Conservation (phyloP, 2,329 filamentous ascomycete species). For the Phialophora expanda region DNA sequence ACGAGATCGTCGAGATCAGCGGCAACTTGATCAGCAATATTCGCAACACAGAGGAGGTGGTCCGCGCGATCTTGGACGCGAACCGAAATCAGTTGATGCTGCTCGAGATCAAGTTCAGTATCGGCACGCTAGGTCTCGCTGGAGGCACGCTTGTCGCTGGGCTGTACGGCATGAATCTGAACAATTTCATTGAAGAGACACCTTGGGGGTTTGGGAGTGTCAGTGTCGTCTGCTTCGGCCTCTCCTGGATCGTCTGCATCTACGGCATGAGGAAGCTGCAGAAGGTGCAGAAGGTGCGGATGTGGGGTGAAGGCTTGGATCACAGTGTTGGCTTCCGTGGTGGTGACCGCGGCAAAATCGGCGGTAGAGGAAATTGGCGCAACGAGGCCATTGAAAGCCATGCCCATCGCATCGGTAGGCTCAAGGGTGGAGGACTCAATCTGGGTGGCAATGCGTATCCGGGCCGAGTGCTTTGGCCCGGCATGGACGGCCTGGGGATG, state of each 20-base stretch:
- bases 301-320: conserved; percentile 69
- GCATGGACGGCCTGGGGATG: conserved; percentile 40
- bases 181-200: conserved; percentile 97
- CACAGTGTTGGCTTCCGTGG: conserved; percentile 32
- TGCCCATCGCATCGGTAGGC: conserved; percentile 45
- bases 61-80: conserved; percentile 95
- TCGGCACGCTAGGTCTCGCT: conserved; percentile 90
- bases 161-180: conserved; percentile 99
- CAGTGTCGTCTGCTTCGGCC: conserved; percentile 70
- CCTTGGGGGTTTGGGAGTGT: conserved; percentile 82
- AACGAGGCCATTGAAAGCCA: conserved; percentile 51
- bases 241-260: conserved; percentile 77
- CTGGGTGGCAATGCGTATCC: conserved; percentile 20
- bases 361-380: conserved; percentile 47
- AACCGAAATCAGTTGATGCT: conserved; percentile 99
- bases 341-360: conserved; percentile 6
- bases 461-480: conserved; percentile 40
- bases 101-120: conserved; percentile 92
- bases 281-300: conserved; percentile 84
- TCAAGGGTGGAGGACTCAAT: conserved; percentile 41
- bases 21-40: conserved; percentile 93
- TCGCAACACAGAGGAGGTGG: conserved; percentile 96
- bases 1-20: conserved; percentile 95
- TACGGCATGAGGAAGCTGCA: conserved; percentile 85
- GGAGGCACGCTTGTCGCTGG: conserved; percentile 94